Conservation (phyloP, 768 basidiomycete species). For the Boletus pseudo-olivaceus region DNA sequence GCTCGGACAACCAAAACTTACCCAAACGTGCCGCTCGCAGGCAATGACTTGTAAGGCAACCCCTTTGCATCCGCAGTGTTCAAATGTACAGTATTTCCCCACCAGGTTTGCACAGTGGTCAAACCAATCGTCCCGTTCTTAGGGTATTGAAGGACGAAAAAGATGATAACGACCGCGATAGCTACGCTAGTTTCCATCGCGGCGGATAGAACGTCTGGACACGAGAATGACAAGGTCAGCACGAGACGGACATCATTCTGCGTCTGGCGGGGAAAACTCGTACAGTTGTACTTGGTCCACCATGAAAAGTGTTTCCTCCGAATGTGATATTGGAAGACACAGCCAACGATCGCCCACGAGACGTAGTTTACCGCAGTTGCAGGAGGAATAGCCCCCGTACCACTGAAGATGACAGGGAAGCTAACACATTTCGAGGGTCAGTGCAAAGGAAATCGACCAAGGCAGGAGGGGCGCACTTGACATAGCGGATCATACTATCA, state of each 20-base stretch:
- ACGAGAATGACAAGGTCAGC: slow-evolving; percentile 15
- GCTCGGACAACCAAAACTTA: slow-evolving; percentile 6
- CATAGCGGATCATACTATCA: slow-evolving; percentile 53
- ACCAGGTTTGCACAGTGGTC: slow-evolving; percentile 57
- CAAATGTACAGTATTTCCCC: slow-evolving; percentile 55
- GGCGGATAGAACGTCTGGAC: slow-evolving; percentile 62
- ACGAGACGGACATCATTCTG: not conserved
- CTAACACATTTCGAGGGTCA: slow-evolving; percentile 18
- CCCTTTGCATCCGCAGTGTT: slow-evolving; percentile 21
- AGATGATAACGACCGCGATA: slow-evolving; percentile 50
- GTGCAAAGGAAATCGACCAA: not conserved
- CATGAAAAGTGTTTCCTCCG: slow-evolving; percentile 59
- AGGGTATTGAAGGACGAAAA: slow-evolving; percentile 66
- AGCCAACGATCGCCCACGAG: slow-evolving; percentile 62
- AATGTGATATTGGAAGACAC: slow-evolving; percentile 62
- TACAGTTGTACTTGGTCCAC: slow-evolving; percentile 58
- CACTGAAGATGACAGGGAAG: slow-evolving; percentile 51
- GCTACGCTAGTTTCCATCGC: slow-evolving; percentile 72
- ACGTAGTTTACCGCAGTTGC: slow-evolving; percentile 66
- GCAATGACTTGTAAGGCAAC: slow-evolving; percentile 10
- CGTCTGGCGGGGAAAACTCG: not conserved
- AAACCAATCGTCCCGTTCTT: slow-evolving; percentile 55
- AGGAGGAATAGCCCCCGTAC: slow-evolving; percentile 60
- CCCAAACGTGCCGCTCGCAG: slow-evolving; percentile 25
- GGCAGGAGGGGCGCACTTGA: slow-evolving; percentile 47